These are phyloP conservation scores for Phlebiopsis gigantea DNA, from an alignment of 768 basidiomycete species.

Conservation along the genomic window DNA sequence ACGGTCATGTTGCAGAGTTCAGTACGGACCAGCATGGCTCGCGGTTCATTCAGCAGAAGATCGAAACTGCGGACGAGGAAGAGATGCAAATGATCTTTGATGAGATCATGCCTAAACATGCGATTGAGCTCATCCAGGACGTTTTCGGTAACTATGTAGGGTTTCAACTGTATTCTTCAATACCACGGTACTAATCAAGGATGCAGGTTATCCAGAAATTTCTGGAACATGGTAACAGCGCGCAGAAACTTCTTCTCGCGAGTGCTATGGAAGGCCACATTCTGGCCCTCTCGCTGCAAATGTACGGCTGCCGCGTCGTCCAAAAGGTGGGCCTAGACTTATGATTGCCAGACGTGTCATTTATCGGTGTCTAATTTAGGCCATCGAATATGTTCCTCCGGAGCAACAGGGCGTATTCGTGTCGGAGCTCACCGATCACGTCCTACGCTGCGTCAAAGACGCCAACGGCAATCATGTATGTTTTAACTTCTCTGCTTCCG, in stretches of 20 bases:
- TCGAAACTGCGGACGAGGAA: slow-evolving; percentile 70
- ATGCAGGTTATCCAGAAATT: slow-evolving; percentile 86
- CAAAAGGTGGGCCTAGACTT: slow-evolving; percentile 59
- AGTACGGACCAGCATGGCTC: slow-evolving; percentile 95
- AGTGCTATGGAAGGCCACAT: slow-evolving; percentile 75
- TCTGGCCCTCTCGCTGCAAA: slow-evolving; percentile 73
- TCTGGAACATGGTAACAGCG: slow-evolving; percentile 78
- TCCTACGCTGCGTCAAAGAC: slow-evolving; percentile 84
- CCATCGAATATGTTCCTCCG: slow-evolving; percentile 73
- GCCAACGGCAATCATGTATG: slow-evolving; percentile 92
- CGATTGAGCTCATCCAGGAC: slow-evolving; percentile 77
- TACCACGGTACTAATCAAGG: neutral
- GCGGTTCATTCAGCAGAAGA: slow-evolving; percentile 90
- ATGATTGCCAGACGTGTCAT: neutral
- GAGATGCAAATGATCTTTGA: slow-evolving; percentile 79
- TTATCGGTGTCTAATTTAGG: slow-evolving; percentile 39
- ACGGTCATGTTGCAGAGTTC: slow-evolving; percentile 85
- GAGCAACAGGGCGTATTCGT: slow-evolving; percentile 78
- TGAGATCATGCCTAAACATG: slow-evolving; percentile 78
- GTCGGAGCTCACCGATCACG: slow-evolving; percentile 70
- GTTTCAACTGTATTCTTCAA: slow-evolving; percentile 4
- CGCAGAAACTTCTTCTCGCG: slow-evolving; percentile 67
- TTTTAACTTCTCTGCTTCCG: neutral
- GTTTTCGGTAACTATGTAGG: slow-evolving; percentile 95
- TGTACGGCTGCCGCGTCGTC: slow-evolving; percentile 95